These are phyloP conservation scores for Ustilago nuda DNA, from an alignment of 1,284 basidiomycete species.

Conservation along the genomic window DNA sequence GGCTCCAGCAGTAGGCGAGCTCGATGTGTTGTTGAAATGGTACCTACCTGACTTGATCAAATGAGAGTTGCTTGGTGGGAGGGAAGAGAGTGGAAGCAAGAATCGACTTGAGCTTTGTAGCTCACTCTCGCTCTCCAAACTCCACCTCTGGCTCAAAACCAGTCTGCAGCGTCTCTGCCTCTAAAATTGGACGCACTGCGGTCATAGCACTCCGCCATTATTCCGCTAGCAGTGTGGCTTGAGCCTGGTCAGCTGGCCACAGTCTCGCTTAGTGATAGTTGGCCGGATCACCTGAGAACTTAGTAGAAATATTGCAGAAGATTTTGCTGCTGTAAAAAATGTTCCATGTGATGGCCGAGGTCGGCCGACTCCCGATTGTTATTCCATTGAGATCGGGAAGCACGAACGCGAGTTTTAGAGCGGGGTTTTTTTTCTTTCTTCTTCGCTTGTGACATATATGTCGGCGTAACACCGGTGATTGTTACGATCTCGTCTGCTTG, in stretches of 20 bases:
- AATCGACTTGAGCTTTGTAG: conserved; percentile 43
- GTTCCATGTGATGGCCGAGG: too few species aligned
- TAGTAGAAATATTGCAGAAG: neutral
- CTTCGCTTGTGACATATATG: too few species aligned
- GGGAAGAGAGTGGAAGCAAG: conserved; percentile 26
- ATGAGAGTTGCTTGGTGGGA: conserved; percentile 57
- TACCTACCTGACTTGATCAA: conserved; percentile 55
- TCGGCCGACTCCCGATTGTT: neutral
- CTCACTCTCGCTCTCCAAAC: conserved; percentile 27
- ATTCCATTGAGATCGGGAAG: too few species aligned
- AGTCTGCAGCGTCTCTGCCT: neutral
- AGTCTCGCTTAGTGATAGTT: conserved; percentile 2
- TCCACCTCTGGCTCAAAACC: neutral
- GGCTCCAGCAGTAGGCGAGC: conserved; percentile 17
- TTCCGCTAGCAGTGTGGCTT: conserved; percentile 3
- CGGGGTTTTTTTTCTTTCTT: too few species aligned
- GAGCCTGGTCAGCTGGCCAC: conserved; percentile 16
- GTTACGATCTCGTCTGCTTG: too few species aligned
- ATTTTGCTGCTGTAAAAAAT: neutral
- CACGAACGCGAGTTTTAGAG: too few species aligned
- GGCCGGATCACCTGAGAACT: conserved; percentile 8
- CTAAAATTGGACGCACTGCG: conserved; percentile 23
- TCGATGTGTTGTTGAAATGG: conserved; percentile 5
- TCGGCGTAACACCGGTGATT: too few species aligned
- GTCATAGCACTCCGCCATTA: conserved; percentile 15